Percentiles rank a stretch among this genome's conserved stretches.
Evolutionary conservation across 306 rosid species (phyloP).

Genomic region (Pueraria montana): DNA sequence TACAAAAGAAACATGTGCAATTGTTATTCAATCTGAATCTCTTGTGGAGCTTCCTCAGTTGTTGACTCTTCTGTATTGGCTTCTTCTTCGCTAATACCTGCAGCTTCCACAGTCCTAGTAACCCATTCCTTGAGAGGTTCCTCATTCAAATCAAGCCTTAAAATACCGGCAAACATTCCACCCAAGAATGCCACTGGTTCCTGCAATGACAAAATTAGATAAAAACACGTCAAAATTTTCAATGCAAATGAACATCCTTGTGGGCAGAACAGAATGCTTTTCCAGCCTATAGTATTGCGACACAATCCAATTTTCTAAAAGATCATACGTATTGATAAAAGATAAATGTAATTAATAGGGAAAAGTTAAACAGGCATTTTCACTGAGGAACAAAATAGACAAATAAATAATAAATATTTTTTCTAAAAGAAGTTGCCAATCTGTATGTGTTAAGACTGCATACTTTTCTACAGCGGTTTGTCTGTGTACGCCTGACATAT

Average conservation of each 20-base stretch:
- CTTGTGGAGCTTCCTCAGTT: conserved; percentile 71
- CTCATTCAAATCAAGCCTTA: conserved; percentile 89
- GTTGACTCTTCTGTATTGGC: conserved; percentile 57
- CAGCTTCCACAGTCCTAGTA: conserved; percentile 79
- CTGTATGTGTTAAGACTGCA: neutral
- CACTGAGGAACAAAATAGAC: conserved; percentile 3
- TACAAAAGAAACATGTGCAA: conserved; percentile 24
- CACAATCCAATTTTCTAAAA: conserved; percentile 27
- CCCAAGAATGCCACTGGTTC: conserved; percentile 96
- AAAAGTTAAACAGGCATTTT: conserved; percentile 11
- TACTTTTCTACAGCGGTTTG: neutral
- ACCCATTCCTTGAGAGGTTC: conserved; percentile 97
- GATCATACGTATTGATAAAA: neutral
- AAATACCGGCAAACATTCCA: conserved; percentile 87
- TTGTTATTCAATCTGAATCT: conserved; percentile 83
- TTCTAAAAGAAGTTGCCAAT: neutral
- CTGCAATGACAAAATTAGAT: conserved; percentile 50
- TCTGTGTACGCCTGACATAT: conserved; percentile 23
- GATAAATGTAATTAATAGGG: conserved; percentile 17
- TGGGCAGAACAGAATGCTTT: neutral
- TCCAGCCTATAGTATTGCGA: conserved; percentile 32
- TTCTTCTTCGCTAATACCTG: conserved; percentile 74
- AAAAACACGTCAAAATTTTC: conserved; percentile 18
- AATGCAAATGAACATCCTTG: conserved; percentile 12
- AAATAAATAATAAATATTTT: neutral